Conservation (phyloP, 1,284 basidiomycete species). For the Trametes polyzona region DNA sequence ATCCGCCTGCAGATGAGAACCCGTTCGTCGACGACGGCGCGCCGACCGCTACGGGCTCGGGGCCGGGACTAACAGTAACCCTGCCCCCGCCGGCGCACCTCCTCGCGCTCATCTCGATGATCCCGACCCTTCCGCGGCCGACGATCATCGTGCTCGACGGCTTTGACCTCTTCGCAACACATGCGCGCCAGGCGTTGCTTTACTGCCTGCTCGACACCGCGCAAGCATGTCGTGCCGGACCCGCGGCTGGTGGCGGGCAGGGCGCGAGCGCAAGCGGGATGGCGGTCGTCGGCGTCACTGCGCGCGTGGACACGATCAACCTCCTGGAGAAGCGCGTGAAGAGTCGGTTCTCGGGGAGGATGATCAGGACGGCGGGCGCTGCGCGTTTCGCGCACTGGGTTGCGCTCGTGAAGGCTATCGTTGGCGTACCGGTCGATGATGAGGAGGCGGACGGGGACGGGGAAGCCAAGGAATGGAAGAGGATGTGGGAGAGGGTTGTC, state of each 20-base stretch:
- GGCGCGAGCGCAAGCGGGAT: slow-evolving; percentile 58
- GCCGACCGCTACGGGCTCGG: slow-evolving; percentile 6
- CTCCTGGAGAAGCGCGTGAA: slow-evolving; percentile 94
- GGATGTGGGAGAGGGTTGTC: slow-evolving; percentile 63
- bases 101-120: slow-evolving; percentile 76
- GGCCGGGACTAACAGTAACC: slow-evolving; percentile 28
- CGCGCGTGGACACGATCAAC: slow-evolving; percentile 85
- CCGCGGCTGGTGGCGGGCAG: slow-evolving; percentile 38
- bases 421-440: slow-evolving; percentile 40
- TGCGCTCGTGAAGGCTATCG: slow-evolving; percentile 44
- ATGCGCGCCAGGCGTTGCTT: slow-evolving; percentile 85
- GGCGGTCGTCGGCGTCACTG: slow-evolving; percentile 83
- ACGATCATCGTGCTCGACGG: slow-evolving; percentile 86
- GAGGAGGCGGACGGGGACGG: slow-evolving; percentile 48
- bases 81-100: slow-evolving; percentile 78
- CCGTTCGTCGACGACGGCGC: slow-evolving; percentile 44
- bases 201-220: slow-evolving; percentile 90
- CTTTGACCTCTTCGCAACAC: slow-evolving; percentile 89
- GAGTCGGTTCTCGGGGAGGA: slow-evolving; percentile 91
- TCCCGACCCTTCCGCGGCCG: slow-evolving; percentile 79
- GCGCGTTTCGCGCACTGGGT: slow-evolving; percentile 57
- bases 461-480: slow-evolving; percentile 48
- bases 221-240: slow-evolving; percentile 64
- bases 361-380: slow-evolving; percentile 75
- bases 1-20: slow-evolving; percentile 37